Evolutionary conservation across 2,329 filamentous ascomycete species (phyloP), one percentile per base, ranked within the genome.

Genomic region (Aspergillus sp.): DNA sequence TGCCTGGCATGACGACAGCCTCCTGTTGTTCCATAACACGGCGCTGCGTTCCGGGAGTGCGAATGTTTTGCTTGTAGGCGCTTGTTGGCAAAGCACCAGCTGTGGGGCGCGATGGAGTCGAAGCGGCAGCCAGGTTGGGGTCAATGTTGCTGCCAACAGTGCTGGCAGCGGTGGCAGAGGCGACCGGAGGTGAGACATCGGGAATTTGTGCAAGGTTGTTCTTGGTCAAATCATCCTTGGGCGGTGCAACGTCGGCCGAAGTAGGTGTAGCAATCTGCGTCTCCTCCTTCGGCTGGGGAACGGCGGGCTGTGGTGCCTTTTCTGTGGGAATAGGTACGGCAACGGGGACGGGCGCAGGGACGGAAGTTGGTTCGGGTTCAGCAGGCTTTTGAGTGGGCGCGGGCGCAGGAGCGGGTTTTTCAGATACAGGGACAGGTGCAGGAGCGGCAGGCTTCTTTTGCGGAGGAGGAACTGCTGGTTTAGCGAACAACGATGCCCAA

Each of bases 1-100:
- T 96, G 59, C 91, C 92, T 45, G 95, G 95, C 93, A 99, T 97
- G 63, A 96, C 92, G 41, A 99, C 95, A 58, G 95, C 91, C 78
- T 99, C 95, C 75, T 96, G 93, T 73, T 99, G 95, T 68, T 98
- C 93, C 69, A 96, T 82, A 53, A 97, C 84, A 68, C 91, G 89
- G 64, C 93, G 87, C 74, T 96, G 89, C 75, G 89, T 91, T 77
- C 88, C 93, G 18, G 91, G 85, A 54, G 86, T 87, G 60, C 93
- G 89, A 59, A 81, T 80, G 90, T 90, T 79, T 53, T 71, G 70
- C 63, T 96, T 96, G 68, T 90, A 81, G 24, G 91, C 91, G 49
- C 88, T 89, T n/a, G 90, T 83, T 49, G 89, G 90, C 73, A 85
- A 96, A 53, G 90, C 90, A 69, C 89, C 89, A 53, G 88, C 76